A percentile compares a stretch with the other conserved stretches of the same genome.
phyloP scores from a whole-genome alignment of 495 filamentous ascomycete genomes.

The Penicillium egyptiacum region DNA sequence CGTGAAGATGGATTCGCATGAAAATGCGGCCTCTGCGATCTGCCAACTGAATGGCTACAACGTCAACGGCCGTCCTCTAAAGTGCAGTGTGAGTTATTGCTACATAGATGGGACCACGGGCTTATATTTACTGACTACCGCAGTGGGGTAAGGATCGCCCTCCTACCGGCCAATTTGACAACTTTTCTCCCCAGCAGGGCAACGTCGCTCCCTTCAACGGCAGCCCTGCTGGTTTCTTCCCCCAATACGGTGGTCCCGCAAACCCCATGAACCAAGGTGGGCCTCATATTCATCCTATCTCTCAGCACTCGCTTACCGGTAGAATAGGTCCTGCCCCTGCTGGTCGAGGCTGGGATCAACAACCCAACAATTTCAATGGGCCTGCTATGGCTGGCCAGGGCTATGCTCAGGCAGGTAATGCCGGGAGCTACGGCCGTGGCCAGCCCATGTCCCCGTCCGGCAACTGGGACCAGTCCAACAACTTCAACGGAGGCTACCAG shows the following conservation, averaged over 20 bases:
- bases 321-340: constrained; percentile 56
- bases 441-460: constrained; percentile 71
- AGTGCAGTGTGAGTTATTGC: constrained; percentile 84
- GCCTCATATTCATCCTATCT: constrained; percentile 28
- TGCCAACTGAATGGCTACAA: constrained; percentile 97
- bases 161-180: constrained; percentile 78
- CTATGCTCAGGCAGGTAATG: constrained; percentile 63
- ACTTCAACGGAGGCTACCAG: constrained; percentile 58
- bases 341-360: constrained; percentile 64
- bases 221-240: constrained; percentile 83
- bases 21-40: constrained; percentile 98
- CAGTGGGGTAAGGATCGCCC: constrained; percentile 99
- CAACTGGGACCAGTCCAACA: constrained; percentile 63
- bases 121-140: constrained; percentile 28
- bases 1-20: constrained; percentile 98
- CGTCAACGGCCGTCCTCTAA: constrained; percentile 94
- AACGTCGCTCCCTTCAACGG: constrained; percentile 60
- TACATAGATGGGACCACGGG: background rate
- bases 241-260: constrained; percentile 75
- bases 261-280: constrained; percentile 72
- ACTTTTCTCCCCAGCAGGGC: constrained; percentile 68
- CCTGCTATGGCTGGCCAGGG: constrained; percentile 59
- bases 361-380: constrained; percentile 57
- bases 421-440: constrained; percentile 80
- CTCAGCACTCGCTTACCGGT: constrained; percentile 22